Conservation (phyloP, 176 grass and related monocot species). For the Paspalum vaginatum region DNA sequence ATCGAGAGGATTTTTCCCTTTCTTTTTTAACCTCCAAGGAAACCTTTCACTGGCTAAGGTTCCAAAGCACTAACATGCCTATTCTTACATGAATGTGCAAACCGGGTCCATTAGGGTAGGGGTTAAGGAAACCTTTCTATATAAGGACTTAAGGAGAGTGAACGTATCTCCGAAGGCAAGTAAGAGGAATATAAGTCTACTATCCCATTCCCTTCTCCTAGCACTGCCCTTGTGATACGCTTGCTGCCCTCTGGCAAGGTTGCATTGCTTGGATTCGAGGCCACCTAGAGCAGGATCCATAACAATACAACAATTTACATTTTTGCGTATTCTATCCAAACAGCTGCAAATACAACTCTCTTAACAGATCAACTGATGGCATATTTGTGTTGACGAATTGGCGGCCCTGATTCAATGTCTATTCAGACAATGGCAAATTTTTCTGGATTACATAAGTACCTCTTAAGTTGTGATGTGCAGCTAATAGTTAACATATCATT, state of each 20-base stretch:
- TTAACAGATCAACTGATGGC: neutral
- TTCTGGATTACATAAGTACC: slow-evolving; percentile 14
- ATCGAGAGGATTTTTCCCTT: neutral
- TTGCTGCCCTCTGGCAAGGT: too few species aligned
- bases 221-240: too few species aligned
- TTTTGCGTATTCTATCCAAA: neutral
- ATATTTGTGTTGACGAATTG: neutral
- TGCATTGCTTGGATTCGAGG: too few species aligned
- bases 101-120: neutral
- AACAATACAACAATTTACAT: neutral
- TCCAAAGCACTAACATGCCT: neutral
- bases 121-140: too few species aligned
- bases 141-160: too few species aligned
- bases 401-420: neutral
- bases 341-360: neutral
- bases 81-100: neutral
- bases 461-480: neutral
- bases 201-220: too few species aligned
- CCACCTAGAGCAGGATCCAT: too few species aligned
- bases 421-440: slow-evolving; percentile 2
- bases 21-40: slow-evolving; percentile 1
- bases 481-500: neutral
- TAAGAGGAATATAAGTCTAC: too few species aligned
- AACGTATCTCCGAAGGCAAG: too few species aligned
- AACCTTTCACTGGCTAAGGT: slow-evolving; percentile 16